Conservation (phyloP, 306 rosid genomes). For the Rosa multiflora region DNA sequence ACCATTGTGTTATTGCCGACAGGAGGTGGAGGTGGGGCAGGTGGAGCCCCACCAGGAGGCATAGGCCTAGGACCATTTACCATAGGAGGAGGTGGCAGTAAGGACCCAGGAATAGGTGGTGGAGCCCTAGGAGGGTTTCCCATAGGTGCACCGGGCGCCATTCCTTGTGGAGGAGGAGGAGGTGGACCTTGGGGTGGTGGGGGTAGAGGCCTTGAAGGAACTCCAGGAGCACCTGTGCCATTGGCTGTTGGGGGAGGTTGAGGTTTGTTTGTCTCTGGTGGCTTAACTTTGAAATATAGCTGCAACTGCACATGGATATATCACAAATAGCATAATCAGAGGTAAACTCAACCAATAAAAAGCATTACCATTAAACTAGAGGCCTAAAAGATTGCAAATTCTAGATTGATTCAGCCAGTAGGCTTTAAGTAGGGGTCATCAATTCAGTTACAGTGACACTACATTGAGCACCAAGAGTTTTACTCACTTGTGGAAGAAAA, state of each 20-base stretch:
- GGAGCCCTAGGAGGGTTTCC: conserved; percentile 81
- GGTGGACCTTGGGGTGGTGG: conserved; percentile 88
- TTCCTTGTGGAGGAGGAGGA: conserved; percentile 81
- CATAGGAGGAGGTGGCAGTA: conserved; percentile 77
- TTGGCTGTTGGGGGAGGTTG: conserved; percentile 64
- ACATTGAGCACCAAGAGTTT: not conserved
- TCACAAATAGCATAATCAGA: conserved; percentile 26
- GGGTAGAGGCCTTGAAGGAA: conserved; percentile 76
- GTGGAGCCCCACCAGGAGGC: conserved; percentile 76
- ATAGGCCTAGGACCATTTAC: conserved; percentile 82
- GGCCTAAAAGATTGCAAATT: not conserved
- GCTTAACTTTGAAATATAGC: conserved; percentile 84
- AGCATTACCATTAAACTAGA: conserved; percentile 2
- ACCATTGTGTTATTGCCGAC: conserved; percentile 46
- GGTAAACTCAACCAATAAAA: not conserved
- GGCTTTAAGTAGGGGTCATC: conserved; percentile 2
- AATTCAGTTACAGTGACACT: not conserved
- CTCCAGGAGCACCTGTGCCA: conserved; percentile 79
- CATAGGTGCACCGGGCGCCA: conserved; percentile 57
- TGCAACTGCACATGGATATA: conserved; percentile 64
- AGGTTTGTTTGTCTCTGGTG: conserved; percentile 79
- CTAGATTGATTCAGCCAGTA: not conserved
- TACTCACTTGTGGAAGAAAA: not conserved
- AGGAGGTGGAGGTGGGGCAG: conserved; percentile 82
- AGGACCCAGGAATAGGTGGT: conserved; percentile 69